Percentiles rank a stretch among this genome's conserved stretches.
Evolutionary conservation across 495 filamentous ascomycete species (phyloP).

Genomic region (Hyaloscypha hepaticicola): DNA sequence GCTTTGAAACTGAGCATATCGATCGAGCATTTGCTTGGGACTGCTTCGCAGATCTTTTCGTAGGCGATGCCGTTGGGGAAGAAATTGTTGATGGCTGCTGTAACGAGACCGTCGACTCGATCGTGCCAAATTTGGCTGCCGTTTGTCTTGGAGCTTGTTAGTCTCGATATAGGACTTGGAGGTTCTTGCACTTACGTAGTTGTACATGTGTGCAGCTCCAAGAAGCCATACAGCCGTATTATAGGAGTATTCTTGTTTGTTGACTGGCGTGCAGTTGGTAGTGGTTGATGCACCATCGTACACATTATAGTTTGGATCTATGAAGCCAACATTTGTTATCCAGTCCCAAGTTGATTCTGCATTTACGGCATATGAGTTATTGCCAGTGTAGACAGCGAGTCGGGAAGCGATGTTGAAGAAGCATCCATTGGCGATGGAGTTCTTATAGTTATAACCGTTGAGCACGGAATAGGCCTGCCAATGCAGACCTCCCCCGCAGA

Average conservation of each 20-base stretch:
- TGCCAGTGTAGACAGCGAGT: slow-evolving; percentile 71
- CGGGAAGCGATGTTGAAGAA: slow-evolving; percentile 85
- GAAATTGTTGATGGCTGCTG: slow-evolving; percentile 51
- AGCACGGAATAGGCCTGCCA: slow-evolving; percentile 81
- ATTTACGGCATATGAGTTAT: slow-evolving; percentile 73
- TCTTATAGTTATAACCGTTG: slow-evolving; percentile 83
- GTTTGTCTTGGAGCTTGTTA: slow-evolving; percentile 58
- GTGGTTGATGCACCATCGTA: slow-evolving; percentile 69
- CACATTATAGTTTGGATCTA: slow-evolving; percentile 60
- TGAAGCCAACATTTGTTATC: slow-evolving; percentile 59
- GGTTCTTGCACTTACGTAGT: slow-evolving; percentile 72
- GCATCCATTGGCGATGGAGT: slow-evolving; percentile 80
- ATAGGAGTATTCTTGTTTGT: slow-evolving; percentile 67
- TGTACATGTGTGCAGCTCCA: slow-evolving; percentile 75
- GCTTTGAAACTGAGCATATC: slow-evolving; percentile 82
- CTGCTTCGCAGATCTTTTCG: slow-evolving; percentile 67
- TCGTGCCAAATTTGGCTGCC: slow-evolving; percentile 45
- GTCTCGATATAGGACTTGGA: slow-evolving; percentile 44
- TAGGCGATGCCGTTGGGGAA: slow-evolving; percentile 54
- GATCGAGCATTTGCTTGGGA: slow-evolving; percentile 47
- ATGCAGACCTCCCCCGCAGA: slow-evolving; percentile 68
- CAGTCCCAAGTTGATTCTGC: slow-evolving; percentile 73
- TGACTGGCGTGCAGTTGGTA: slow-evolving; percentile 59
- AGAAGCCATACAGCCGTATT: slow-evolving; percentile 67
- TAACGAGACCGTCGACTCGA: slow-evolving; percentile 40